Percentiles rank a stretch among this genome's conserved stretches.
These are phyloP conservation scores for Dacryopinax primogenitus DNA, from an alignment of 768 basidiomycete genomes.

Conservation along the genomic window DNA sequence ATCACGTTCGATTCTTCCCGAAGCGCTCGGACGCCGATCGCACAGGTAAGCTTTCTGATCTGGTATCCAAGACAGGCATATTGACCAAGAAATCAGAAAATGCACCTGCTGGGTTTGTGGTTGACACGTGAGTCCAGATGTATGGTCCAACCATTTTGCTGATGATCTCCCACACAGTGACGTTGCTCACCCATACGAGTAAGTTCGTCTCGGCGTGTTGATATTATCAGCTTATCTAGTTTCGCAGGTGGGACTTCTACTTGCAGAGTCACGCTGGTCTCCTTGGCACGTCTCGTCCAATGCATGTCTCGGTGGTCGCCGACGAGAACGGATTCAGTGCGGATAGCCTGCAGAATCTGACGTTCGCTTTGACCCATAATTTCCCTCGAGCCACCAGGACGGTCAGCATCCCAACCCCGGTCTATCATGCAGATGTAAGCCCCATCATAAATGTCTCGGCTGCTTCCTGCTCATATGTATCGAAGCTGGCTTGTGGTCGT, in stretches of 20 bases:
- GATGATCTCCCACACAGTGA: not conserved
- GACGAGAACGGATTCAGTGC: slow-evolving; percentile 11
- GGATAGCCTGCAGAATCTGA: slow-evolving; percentile 2
- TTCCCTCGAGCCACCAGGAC: slow-evolving; percentile 8
- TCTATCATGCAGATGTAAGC: not conserved
- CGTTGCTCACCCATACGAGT: not conserved
- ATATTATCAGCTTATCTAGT: not conserved
- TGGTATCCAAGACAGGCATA: not conserved
- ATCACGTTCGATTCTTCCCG: slow-evolving; percentile 14
- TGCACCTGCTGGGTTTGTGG: not conserved
- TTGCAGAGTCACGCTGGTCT: slow-evolving; percentile 4
- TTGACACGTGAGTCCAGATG: not conserved
- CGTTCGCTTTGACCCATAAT: slow-evolving; percentile 1
- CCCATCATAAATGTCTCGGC: not conserved
- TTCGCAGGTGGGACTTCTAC: slow-evolving; percentile 10
- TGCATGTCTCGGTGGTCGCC: slow-evolving; percentile 5
- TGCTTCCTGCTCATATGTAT: not conserved
- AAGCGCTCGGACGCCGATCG: not conserved
- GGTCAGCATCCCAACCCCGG: slow-evolving; percentile 1
- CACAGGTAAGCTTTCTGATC: not conserved
- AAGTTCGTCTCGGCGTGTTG: not conserved
- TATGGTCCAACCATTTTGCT: not conserved
- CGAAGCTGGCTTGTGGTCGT: not conserved
- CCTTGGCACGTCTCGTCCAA: slow-evolving; percentile 2
- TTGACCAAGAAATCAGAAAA: not conserved